Evolutionary conservation across 2,329 filamentous ascomycete genomes (phyloP), one percentile per base, ranked within the genome.

Genomic region (Beauveria scarabaeidicola): DNA sequence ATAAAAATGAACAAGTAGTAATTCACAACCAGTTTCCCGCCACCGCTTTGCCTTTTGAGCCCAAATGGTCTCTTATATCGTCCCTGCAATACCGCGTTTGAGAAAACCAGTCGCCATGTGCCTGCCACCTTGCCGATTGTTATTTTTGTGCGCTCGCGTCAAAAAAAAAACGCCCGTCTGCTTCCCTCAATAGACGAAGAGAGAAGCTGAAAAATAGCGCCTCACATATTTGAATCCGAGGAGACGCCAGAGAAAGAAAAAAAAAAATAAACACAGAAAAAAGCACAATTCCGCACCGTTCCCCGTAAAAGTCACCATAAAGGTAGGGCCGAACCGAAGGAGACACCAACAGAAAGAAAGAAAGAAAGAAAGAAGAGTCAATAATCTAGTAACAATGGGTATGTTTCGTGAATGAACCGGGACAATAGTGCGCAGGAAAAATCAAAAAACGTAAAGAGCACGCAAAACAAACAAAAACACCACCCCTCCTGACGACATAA

Each of bases 331-430:
- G 25, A n/a, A n/a, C 23, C 13, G 21, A 17, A 48, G 13, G 32
- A 11, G 32, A 36, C 32, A 10, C 32, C 32, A 15, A n/a, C 7
- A 44, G 21, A 19, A 43, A 7, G 3, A 29, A 52, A 23, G 17
- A 52, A 36, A 57, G 5, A 15, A 19, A 38, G 3, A 44, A 48
- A 13, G 38, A 9, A 15, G 11, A 17, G 32, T 50, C 19, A 27
- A 41, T 50, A 21, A 50, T 48, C 44, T 57, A 55, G 32, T 57
- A 50, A 50, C 54, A 57, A 41, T 50, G 54, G 54, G 44, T 57
- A 57, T 57, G 54, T 48, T 48, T 29, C 40, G 21, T 40, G 44
- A 21, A 57, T 48, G 27, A 41, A 43, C 21, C 44, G 29, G 19
- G 32, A 38, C n/a, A 29, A 10, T 19, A 23, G 8, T 19, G 52